Evolutionary conservation across 208 protist species (phyloP), one percentile per base, ranked within the genome.

Genomic region (Crithidia expoeki): DNA sequence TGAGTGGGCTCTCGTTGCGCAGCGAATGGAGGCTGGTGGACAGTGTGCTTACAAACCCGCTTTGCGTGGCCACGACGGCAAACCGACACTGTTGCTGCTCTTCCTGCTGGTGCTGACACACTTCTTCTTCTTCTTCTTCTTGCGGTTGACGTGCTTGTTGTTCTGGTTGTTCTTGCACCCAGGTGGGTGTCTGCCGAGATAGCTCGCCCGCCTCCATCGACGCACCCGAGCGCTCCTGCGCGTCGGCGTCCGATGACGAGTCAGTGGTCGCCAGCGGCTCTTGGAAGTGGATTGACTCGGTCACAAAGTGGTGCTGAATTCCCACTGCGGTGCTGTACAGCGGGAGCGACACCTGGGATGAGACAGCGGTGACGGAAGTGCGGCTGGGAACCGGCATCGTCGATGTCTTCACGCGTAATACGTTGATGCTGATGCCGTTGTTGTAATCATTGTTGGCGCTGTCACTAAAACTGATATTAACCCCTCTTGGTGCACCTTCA

Each of bases 1-100:
- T 19, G 32, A 65, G 42, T 7, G 27, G 46, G 32, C 46, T 65
- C 16, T 55, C 59, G 21, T 42, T 65, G 59, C 59, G 59, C 28
- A 40, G 17, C n/a, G 46, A 4, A 32, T 50, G 28, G 23, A 21
- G 4, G 30, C 1, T 55, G 30, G 19, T 44, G 6, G 32, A 17
- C 10, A 28, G 19, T 32, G 30, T 0, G n/a, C 46, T 27, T 2
- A 55, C n/a, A 44, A 60, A 60, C 0, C 55, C 55, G 19, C 7
- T 58, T 2, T 4, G 11, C 1, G 28, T 10, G 7, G 19, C 52
- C 52, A 40, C 52, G 21, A 7, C 11, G 28, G 9, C 28, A 5
- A 9, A 21, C 27, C n/a, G 28, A 14, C 2, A 14, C 51, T 14
- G 51, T 25, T 17, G 28, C 23, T 14, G 27, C 5, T 30, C 28